Evolutionary conservation across 2,329 filamentous ascomycete genomes (phyloP).

Genomic region (Coniochaeta prunicola): DNA sequence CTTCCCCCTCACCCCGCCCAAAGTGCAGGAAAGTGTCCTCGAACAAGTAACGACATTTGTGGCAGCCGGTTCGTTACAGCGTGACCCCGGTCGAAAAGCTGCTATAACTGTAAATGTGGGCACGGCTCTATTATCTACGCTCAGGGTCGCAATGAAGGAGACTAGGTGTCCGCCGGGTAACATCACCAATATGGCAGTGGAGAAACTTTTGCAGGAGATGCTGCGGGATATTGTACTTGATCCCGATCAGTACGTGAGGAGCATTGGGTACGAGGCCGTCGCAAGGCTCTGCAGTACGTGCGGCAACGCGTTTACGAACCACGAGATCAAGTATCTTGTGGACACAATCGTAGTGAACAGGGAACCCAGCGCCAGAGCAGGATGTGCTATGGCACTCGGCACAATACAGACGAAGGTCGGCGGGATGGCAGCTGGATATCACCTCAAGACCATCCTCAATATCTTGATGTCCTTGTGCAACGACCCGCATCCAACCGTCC

Average conservation of each 20-base stretch:
- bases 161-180: constrained; percentile 66
- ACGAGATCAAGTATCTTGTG: constrained; percentile 78
- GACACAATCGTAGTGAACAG: constrained; percentile 92
- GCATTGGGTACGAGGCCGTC: constrained; percentile 75
- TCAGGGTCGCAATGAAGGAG: constrained; percentile 81
- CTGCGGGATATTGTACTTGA: constrained; percentile 67
- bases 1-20: constrained; percentile 79
- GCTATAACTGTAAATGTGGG: constrained; percentile 90
- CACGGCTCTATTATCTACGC: constrained; percentile 67
- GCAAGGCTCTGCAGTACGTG: constrained; percentile 78
- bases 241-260: constrained; percentile 78
- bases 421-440: constrained; percentile 93
- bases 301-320: constrained; percentile 81
- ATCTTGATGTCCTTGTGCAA: constrained; percentile 97
- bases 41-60: constrained; percentile 89
- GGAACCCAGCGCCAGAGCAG: constrained; percentile 86
- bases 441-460: constrained; percentile 93
- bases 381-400: constrained; percentile 88
- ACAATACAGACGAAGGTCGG: constrained; percentile 93
- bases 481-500: constrained; percentile 89
- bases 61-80: constrained; percentile 70
- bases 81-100: constrained; percentile 81
- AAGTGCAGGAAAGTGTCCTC: constrained; percentile 91
- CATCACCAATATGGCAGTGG: constrained; percentile 66
- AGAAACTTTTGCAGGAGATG: constrained; percentile 77